Base-by-base conservation (phyloP, 768 basidiomycete species). In the Psilocybe azurescens region DNA sequence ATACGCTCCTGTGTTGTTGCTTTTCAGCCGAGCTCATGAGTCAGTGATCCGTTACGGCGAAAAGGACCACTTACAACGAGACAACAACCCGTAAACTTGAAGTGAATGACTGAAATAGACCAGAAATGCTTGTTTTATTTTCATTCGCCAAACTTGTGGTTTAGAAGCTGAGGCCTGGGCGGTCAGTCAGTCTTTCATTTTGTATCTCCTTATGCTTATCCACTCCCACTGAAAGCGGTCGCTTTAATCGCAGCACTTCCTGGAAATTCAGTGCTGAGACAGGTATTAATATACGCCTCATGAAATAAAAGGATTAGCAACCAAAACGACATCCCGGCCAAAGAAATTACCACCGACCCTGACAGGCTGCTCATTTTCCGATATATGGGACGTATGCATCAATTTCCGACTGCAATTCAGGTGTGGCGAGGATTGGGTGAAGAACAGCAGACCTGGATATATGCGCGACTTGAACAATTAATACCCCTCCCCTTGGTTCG, bases 281-380 rank as follows among this genome's bases (percentile, higher is more conserved):
- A 67, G 58, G 47, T 62, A 63, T 67, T 67, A 60, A 65, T 60
- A 60, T 24, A 30, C 56, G 36, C 47, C 48, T 55, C 58, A 53
- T 56, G 54, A 58, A 47, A 67, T 58, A 49, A 56, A 50, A 67
- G 60, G 55, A 59, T 57, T 57, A 50, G 54, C 58, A 41, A 38
- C 61, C 54, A 64, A 57, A 63, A 58, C 60, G 38, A 59, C 51
- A 56, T 63, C 50, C 58, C 49, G 41, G 59, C 39, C 41, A 18
- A 60, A 7, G 41, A 5, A 44, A 67, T 16, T 62, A 41, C n/a
- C 46, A 14, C 55, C 60, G 59, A 53, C 20, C 18, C 53, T 63
- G 52, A 55, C 24, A 50, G n/a, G 14, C 41, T 44, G 14, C 41
- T 44, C n/a, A 44, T 62, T 62, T 64, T 63, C 66, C 64, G 61